Evolutionary conservation across 768 basidiomycete genomes (phyloP), one percentile per base, ranked within the genome.

Genomic region (Rhizopogon vulgaris): DNA sequence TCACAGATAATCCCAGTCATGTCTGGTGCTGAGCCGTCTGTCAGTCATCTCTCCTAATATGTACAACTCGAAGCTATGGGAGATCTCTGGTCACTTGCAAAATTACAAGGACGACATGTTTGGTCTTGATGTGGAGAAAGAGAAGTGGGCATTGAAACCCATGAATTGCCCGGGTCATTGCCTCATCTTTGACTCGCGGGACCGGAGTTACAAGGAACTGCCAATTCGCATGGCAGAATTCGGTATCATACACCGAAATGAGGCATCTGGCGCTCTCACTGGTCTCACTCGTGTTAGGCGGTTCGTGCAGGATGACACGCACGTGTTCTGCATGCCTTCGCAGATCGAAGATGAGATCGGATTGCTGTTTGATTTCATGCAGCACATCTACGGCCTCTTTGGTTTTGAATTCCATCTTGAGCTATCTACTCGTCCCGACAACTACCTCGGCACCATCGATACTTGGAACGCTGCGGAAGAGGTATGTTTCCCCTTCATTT

Each of bases 161-260:
- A 99, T 99, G 96, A 99, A 99, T 70, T 98, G 96, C 73, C 96
- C 90, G 0, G 94, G 94, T 5, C 96, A 98, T 67, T 94, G 90
- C 69, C 69, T 98, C 46, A 90, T 99, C 60, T 99, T 98, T 64
- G 95, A 93, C 70, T 87, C 90, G 24, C 79, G 90, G 52, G 94
- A 96, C 68, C 83, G 96, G 56, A 87, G 84, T 55, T 97, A 98
- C 74, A 89, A 85, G 66, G 96, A 99, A 69, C 78, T 98, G 12
- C 96, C 96, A 7, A 85, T 99, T 58, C 85, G 96, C 25, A 93
- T 97, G 88, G 95, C 95, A 5, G 96, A 99, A 65, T 99, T 99
- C 63, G 96, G 96, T 58, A 91, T 98, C 58, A 78, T 98, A 48
- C 96, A 98, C 69, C 77, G 95, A 52, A 99, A 98, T 62, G 96